phyloP scores from a whole-genome alignment of 1,284 basidiomycete genomes.

The Microbotryum violaceum region DNA sequence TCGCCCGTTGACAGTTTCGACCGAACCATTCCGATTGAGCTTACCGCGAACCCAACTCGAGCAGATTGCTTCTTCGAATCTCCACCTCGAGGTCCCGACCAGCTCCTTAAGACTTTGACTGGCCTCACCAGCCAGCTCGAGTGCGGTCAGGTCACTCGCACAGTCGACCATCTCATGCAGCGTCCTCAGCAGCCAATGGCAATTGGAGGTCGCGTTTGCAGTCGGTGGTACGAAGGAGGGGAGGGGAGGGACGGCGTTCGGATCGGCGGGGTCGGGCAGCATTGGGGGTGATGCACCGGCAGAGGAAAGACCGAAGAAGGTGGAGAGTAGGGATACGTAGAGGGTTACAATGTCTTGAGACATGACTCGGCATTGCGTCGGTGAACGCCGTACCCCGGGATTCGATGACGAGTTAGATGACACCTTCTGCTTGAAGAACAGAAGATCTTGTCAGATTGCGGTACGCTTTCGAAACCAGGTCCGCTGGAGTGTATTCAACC shows the following conservation, averaged over 20 bases:
- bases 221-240: conserved; percentile 64
- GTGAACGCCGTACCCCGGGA: conserved; percentile 49
- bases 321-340: conserved; percentile 76
- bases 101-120: conserved; percentile 60
- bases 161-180: conserved; percentile 78
- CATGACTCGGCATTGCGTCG: conserved; percentile 80
- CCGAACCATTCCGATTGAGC: conserved; percentile 30
- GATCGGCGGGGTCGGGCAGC: conserved; percentile 37
- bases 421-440: conserved; percentile 32
- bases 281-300: conserved; percentile 52
- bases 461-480: too few relatives aligned
- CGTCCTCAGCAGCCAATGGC: conserved; percentile 69
- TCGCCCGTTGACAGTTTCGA: background rate
- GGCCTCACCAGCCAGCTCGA: conserved; percentile 74
- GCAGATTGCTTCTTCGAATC: conserved; percentile 74
- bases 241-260: conserved; percentile 31
- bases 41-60: conserved; percentile 73
- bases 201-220: conserved; percentile 73
- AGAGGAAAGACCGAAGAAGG: conserved; percentile 77
- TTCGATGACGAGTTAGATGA: conserved; percentile 38
- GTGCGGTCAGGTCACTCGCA: conserved; percentile 66
- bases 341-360: conserved; percentile 80
- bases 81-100: conserved; percentile 76
- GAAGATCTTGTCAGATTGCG: background rate
- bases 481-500: conserved; percentile 45